Base-by-base conservation (phyloP, 129 eudicot genomes). In the Centella asiatica region DNA sequence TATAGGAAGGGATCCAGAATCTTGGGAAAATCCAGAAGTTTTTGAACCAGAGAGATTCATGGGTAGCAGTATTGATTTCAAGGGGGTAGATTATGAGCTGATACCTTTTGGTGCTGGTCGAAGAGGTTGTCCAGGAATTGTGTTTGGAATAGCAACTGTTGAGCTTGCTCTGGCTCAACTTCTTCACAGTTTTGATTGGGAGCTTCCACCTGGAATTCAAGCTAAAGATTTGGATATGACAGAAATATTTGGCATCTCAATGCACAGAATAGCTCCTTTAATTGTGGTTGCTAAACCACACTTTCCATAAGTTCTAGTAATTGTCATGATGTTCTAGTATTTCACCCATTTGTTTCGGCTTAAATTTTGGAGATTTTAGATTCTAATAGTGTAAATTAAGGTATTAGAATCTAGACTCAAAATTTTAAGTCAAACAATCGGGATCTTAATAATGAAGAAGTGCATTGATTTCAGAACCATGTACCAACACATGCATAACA, bases 51-150 rank as follows among this genome's bases (percentile, higher is more conserved):
- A 78, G 12, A 77, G 88, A 26, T 82, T 77, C 60, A 37, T 77
- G 60, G 49, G 53, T 27, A 49, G 27, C 36, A 29, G 24, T 14
- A 74, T 71, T 24, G 81, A 81, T 66, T 82, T 56, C 51, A 77
- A 49, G 39, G 88, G 83, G 28, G 73, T 62, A 15, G 78, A 82
- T 71, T 82, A 70, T 39, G 78, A 78, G 65, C 52, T 82, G 23
- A 28, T 77, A 28, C 88, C 84, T 11, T 82, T 82, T 45, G 87
- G 87, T 5, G 75, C 78, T 13, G 87, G 87, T 4, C 62, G 83
- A 53, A 70, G 87, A 54, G 70, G 69, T 9, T 82, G 84, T 29
- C 88, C 88, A 6, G 84, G 56, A 1, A 74, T 78, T 25, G 10
- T 37, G 12, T 82, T 77, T 32, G 73, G 73, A 25, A 37, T 60